A percentile compares a stretch with the other conserved stretches of the same genome.
These are phyloP conservation scores for Kwoniella bestiolae DNA, from an alignment of 768 basidiomycete species.

Conservation along the genomic window DNA sequence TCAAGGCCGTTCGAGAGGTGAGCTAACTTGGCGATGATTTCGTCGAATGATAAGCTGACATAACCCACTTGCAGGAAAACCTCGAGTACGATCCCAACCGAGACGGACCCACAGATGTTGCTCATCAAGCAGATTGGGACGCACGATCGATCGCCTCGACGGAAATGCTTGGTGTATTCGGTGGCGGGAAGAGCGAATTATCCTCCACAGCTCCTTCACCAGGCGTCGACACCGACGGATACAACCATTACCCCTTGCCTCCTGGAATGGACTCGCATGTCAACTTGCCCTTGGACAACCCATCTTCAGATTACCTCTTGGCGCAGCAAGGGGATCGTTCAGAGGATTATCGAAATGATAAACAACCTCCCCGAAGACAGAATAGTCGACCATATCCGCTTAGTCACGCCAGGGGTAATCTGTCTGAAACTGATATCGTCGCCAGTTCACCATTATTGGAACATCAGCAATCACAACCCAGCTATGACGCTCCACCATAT, in stretches of 20 bases:
- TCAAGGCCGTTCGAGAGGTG: slow-evolving; percentile 56
- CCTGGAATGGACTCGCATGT: slow-evolving; percentile 31
- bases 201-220: slow-evolving; percentile 13
- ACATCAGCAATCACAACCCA: slow-evolving; percentile 24
- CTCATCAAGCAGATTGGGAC: slow-evolving; percentile 77
- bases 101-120: slow-evolving; percentile 48
- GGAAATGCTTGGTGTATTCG: slow-evolving; percentile 45
- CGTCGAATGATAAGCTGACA: slow-evolving; percentile 8
- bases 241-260: slow-evolving; percentile 38
- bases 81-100: slow-evolving; percentile 56
- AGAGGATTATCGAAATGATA: slow-evolving; percentile 17
- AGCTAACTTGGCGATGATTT: slow-evolving; percentile 10
- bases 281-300: slow-evolving; percentile 40
- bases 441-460: slow-evolving; percentile 39
- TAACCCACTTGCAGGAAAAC: slow-evolving; percentile 53
- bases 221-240: slow-evolving; percentile 17
- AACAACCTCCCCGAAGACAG: slow-evolving; percentile 21
- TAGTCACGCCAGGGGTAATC: slow-evolving; percentile 2
- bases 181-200: slow-evolving; percentile 33
- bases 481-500: slow-evolving; percentile 1
- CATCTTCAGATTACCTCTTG: slow-evolving; percentile 48
- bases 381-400: slow-evolving; percentile 29
- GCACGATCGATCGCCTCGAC: slow-evolving; percentile 67
- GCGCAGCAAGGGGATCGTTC: slow-evolving; percentile 23
- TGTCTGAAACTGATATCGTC: slow-evolving; percentile 21